Conservation (phyloP, 2,329 filamentous ascomycete species). For the Pseudogymnoascus destructans region DNA sequence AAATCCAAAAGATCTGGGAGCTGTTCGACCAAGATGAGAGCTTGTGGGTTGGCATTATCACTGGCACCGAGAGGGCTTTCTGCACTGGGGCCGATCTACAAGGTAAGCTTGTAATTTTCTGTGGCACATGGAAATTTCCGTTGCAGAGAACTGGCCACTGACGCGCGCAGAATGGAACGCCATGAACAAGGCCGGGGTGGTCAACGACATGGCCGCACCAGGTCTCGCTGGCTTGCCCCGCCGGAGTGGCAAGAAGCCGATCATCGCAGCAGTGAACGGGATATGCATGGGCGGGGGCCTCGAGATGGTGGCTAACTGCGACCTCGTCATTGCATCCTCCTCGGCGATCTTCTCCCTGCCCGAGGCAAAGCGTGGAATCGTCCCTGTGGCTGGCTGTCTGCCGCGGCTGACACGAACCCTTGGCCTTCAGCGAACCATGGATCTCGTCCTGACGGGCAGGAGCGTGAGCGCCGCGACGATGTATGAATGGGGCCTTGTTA, state of each 20-base stretch:
- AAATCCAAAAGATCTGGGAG: slow-evolving; percentile 35
- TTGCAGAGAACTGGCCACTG: slow-evolving; percentile 14
- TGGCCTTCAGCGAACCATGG: slow-evolving; percentile 51
- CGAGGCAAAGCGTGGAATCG: slow-evolving; percentile 55
- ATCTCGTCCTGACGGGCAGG: slow-evolving; percentile 52
- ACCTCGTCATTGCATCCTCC: slow-evolving; percentile 51
- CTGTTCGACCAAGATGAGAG: slow-evolving; percentile 48
- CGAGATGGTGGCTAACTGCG: slow-evolving; percentile 59
- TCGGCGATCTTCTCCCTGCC: slow-evolving; percentile 51
- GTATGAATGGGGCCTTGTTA: slow-evolving; percentile 51
- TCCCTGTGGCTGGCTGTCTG: slow-evolving; percentile 54
- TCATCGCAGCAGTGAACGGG: slow-evolving; percentile 62
- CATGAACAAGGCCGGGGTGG: slow-evolving; percentile 15
- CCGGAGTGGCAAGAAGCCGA: slow-evolving; percentile 53
- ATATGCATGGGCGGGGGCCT: slow-evolving; percentile 59
- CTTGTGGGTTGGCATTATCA: slow-evolving; percentile 49
- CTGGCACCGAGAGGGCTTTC: slow-evolving; percentile 48
- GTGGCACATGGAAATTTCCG: slow-evolving; percentile 21
- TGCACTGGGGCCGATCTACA: slow-evolving; percentile 54
- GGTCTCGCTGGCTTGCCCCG: slow-evolving; percentile 55
- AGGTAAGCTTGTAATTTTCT: slow-evolving; percentile 34
- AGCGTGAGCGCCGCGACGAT: slow-evolving; percentile 45
- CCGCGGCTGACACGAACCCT: slow-evolving; percentile 49
- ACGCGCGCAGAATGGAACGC: slow-evolving; percentile 38
- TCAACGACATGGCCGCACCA: slow-evolving; percentile 23